phyloP scores from a whole-genome alignment of 2,329 filamentous ascomycete genomes.

The Aaosphaeria pasadenensis region DNA sequence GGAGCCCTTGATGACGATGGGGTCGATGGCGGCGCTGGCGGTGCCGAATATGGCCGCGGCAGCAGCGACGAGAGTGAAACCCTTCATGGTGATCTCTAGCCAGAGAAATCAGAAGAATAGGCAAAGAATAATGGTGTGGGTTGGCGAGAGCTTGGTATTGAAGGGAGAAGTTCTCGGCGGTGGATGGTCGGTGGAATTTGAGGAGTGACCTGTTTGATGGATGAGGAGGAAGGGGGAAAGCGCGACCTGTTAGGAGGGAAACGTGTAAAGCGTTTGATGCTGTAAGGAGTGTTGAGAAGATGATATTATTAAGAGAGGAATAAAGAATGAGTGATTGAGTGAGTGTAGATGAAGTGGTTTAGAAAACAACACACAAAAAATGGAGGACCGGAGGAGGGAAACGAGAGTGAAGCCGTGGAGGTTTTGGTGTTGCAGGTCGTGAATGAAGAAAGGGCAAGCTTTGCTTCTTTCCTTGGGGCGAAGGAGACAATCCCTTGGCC shows the following conservation, averaged over 20 bases:
- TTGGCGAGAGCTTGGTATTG: constrained; percentile 15
- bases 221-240: background rate
- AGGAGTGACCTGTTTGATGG: background rate
- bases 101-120: constrained; percentile 21
- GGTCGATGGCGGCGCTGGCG: constrained; percentile 54
- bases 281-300: constrained; percentile 14
- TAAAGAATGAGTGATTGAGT: constrained; percentile 17
- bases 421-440: no score
- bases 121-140: constrained; percentile 5
- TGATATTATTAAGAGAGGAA: constrained; percentile 13
- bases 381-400: constrained; percentile 23
- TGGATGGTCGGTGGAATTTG: background rate
- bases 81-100: constrained; percentile 49
- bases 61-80: constrained; percentile 44
- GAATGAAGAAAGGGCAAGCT: no score
- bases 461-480: no score
- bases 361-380: constrained; percentile 11
- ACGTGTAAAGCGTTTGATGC: no score
- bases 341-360: no score
- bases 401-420: constrained; percentile 25
- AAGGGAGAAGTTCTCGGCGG: constrained; percentile 13
- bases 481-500: no score
- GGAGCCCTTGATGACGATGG: constrained; percentile 71
- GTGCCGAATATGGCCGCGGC: constrained; percentile 54
- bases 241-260: background rate